phyloP scores from a whole-genome alignment of 2,329 filamentous ascomycete species.

The Macrophomina phaseolina region DNA sequence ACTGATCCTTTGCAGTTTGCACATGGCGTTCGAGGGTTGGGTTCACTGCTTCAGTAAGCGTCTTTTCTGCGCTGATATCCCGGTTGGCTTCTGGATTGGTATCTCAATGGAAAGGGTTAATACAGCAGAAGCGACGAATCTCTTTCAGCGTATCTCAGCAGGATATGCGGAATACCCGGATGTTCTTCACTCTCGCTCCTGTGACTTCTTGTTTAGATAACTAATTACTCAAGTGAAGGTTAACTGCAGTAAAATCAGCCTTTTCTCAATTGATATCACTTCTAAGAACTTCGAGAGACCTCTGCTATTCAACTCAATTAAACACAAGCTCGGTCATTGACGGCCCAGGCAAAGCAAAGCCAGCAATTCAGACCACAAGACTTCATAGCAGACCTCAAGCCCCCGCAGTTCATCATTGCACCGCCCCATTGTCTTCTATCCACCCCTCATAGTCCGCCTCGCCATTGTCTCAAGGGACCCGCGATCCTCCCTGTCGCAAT shows the following conservation, averaged over 20 bases:
- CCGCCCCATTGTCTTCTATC: neutral
- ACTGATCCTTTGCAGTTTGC: slow-evolving; percentile 43
- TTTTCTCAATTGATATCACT: no score
- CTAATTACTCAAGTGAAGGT: no score
- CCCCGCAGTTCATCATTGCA: neutral
- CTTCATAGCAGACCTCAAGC: neutral
- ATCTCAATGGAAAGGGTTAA: neutral
- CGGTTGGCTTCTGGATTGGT: neutral
- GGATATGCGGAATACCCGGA: neutral
- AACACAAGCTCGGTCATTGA: neutral
- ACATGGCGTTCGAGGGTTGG: neutral
- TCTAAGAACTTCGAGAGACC: no score
- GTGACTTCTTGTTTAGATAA: no score
- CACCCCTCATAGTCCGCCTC: neutral
- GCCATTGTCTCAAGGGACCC: neutral
- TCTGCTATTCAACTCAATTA: no score
- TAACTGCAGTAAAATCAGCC: no score
- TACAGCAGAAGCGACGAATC: neutral
- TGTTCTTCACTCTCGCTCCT: neutral
- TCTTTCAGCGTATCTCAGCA: neutral
- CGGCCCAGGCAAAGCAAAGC: neutral
- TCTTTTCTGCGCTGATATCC: neutral
- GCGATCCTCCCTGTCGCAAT: neutral
- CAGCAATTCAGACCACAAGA: no score
- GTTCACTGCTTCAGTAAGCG: neutral